Conservation (phyloP, 2,329 filamentous ascomycete genomes). For the Arthrobotrys musiformis region DNA sequence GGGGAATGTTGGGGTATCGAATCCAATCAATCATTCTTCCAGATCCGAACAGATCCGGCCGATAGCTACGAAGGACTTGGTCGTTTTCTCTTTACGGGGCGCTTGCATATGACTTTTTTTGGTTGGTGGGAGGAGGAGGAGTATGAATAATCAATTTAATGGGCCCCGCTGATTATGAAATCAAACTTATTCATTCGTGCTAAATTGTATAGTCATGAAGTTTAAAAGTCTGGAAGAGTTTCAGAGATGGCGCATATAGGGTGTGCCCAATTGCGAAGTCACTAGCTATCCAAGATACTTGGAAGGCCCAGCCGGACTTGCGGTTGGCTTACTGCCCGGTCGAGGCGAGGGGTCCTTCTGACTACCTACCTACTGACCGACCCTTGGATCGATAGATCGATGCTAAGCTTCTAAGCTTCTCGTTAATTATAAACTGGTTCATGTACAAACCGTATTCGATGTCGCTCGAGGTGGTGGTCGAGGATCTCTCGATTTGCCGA, state of each 20-base stretch:
- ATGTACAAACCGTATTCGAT: background rate
- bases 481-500: constrained; percentile 45
- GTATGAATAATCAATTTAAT: constrained; percentile 37
- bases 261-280: constrained; percentile 3
- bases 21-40: constrained; percentile 41
- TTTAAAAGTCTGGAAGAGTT: background rate
- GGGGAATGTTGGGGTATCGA: background rate
- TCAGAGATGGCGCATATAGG: background rate
- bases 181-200: background rate
- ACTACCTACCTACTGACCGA: too few species aligned
- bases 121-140: too few species aligned
- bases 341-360: constrained; percentile 1
- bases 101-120: constrained; percentile 36
- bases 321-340: constrained; percentile 6
- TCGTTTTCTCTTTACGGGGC: constrained; percentile 36
- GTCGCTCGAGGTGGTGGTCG: background rate
- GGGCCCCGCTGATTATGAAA: constrained; percentile 29
- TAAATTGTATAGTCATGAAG: constrained; percentile 3
- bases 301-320: background rate
- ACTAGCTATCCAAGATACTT: background rate
- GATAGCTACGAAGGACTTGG: constrained; percentile 23
- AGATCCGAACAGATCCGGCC: constrained; percentile 49
- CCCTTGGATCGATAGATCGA: too few species aligned
- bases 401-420: constrained; percentile 24
- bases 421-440: constrained; percentile 13